Conservation (phyloP, 2,329 filamentous ascomycete species). For the Pseudogymnoascus sp. region DNA sequence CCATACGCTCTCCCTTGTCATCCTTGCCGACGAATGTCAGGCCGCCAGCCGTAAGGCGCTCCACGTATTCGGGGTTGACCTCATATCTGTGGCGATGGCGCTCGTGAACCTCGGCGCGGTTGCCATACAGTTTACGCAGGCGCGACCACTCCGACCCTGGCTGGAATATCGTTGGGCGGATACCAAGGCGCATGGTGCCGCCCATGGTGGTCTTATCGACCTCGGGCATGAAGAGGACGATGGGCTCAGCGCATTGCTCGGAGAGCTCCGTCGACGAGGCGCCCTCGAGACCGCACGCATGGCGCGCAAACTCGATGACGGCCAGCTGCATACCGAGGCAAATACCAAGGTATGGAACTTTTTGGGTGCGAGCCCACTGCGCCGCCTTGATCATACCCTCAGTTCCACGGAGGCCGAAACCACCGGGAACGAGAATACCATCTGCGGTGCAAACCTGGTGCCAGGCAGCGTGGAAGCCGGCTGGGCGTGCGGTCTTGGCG, state of each 20-base stretch:
- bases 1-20: slow-evolving; percentile 69
- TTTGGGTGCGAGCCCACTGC: slow-evolving; percentile 78
- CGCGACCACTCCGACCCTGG: slow-evolving; percentile 68
- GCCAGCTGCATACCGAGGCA: slow-evolving; percentile 91
- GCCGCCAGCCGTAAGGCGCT: slow-evolving; percentile 58
- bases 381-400: slow-evolving; percentile 85
- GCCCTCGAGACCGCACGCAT: slow-evolving; percentile 56
- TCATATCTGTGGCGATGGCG: slow-evolving; percentile 86
- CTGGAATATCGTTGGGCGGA: slow-evolving; percentile 69
- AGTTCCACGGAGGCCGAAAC: slow-evolving; percentile 66
- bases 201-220: slow-evolving; percentile 68
- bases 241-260: slow-evolving; percentile 22
- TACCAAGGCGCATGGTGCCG: slow-evolving; percentile 79
- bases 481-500: slow-evolving; percentile 53
- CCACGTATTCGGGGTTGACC: slow-evolving; percentile 74
- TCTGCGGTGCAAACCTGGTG: slow-evolving; percentile 64
- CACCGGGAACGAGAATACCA: slow-evolving; percentile 51
- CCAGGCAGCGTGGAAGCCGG: slow-evolving; percentile 81
- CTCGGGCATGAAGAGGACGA: slow-evolving; percentile 92
- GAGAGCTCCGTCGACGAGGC: slow-evolving; percentile 26
- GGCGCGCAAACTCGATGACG: slow-evolving; percentile 79
- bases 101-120: slow-evolving; percentile 51
- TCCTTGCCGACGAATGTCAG: slow-evolving; percentile 75
- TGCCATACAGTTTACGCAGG: slow-evolving; percentile 66
- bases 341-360: slow-evolving; percentile 77